Evolutionary conservation across 495 filamentous ascomycete genomes (phyloP).

Genomic region (Penicillium herquei): DNA sequence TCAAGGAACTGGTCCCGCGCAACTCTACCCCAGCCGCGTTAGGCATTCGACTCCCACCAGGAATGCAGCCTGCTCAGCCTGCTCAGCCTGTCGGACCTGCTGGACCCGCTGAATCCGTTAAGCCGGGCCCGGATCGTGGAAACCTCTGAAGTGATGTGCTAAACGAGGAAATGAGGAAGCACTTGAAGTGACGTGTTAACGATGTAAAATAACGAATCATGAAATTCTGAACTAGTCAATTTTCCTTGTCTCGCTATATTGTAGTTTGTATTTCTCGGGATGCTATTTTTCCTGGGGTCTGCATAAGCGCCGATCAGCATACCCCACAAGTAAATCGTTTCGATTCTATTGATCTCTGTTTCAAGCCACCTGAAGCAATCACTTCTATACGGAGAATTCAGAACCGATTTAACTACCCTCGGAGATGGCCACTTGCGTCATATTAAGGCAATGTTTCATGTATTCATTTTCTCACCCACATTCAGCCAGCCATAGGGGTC

Average conservation of each 20-base stretch:
- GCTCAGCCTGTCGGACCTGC: conserved; percentile 3
- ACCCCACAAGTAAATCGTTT: conserved; percentile 3
- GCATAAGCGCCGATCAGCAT: conserved; percentile 11
- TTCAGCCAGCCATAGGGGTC: not conserved
- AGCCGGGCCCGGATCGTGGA: conserved; percentile 24
- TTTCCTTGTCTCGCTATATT: not conserved
- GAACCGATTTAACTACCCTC: not conserved
- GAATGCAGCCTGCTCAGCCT: conserved; percentile 29
- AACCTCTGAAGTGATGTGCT: conserved; percentile 28
- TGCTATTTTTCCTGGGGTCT: not conserved
- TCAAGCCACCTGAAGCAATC: conserved; percentile 9
- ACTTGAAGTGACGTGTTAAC: conserved; percentile 19
- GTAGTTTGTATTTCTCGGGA: not conserved
- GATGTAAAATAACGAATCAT: not conserved
- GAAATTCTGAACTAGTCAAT: not conserved
- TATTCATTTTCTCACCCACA: not conserved
- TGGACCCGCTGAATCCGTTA: not conserved
- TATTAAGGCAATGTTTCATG: conserved; percentile 8
- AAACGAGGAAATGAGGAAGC: conserved; percentile 30
- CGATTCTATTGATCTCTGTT: conserved; percentile 5
- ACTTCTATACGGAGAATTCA: not conserved
- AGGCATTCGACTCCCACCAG: conserved; percentile 45
- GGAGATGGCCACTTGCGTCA: conserved; percentile 22
- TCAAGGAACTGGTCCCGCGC: conserved; percentile 15
- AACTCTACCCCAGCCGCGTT: conserved; percentile 24